phyloP scores from a whole-genome alignment of 192 early-diverging fungal species.

The Funneliformis geosporum region DNA sequence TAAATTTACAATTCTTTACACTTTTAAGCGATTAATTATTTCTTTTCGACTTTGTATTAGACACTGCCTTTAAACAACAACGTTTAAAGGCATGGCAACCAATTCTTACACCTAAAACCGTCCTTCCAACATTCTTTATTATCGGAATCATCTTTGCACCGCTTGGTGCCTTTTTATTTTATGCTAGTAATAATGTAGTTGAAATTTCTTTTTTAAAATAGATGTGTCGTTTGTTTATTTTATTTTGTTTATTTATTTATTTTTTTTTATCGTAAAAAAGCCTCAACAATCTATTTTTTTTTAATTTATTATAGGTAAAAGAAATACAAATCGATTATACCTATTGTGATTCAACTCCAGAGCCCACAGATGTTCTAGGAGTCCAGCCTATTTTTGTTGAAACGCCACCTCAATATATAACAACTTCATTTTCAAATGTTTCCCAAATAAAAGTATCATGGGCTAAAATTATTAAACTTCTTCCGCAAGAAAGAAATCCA shows the following conservation, averaged over 20 bases:
- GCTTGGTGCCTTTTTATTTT: conserved; percentile 87
- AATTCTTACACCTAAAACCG: conserved; percentile 96
- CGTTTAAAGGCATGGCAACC: conserved; percentile 99
- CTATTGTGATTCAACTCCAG: conserved; percentile 57
- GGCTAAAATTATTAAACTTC: neutral
- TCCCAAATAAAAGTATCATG: conserved; percentile 9
- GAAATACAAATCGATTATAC: conserved; percentile 96
- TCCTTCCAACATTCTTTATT: conserved; percentile 92
- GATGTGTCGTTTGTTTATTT: too few species aligned
- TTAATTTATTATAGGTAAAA: conserved; percentile 57
- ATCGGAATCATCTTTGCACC: conserved; percentile 96
- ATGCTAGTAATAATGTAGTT: conserved; percentile 79
- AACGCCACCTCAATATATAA: conserved; percentile 23
- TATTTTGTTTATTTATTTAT: too few species aligned
- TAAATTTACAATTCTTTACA: neutral
- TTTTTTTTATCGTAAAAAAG: too few species aligned
- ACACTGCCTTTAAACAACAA: conserved; percentile 99
- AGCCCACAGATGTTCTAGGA: neutral
- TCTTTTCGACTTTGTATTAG: conserved; percentile 40
- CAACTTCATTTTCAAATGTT: conserved; percentile 32
- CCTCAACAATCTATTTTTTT: neutral
- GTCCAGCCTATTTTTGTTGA: neutral
- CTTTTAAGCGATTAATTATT: neutral
- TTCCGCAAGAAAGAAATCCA: neutral
- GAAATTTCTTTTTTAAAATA: neutral